Conservation (phyloP, 2,329 filamentous ascomycete species). For the Paraconiothyrium sp. region DNA sequence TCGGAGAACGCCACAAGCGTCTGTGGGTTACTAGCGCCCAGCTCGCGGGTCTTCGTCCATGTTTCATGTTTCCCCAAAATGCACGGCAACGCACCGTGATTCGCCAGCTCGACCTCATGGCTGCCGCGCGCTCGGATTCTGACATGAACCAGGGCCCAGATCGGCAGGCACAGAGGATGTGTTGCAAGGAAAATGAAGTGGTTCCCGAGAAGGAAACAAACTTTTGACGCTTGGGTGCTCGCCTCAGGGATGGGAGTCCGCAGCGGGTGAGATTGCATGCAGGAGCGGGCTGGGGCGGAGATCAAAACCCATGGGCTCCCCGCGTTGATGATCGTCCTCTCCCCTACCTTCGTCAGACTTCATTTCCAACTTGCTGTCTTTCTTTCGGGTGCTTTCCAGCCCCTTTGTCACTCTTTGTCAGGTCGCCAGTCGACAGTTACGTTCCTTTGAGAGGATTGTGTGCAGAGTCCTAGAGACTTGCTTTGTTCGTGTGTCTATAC, state of each 20-base stretch:
- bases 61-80: slow-evolving; percentile 43
- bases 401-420: slow-evolving; percentile 43
- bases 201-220: slow-evolving; percentile 29
- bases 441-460: slow-evolving; percentile 37
- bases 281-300: slow-evolving; percentile 12
- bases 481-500: slow-evolving; percentile 36
- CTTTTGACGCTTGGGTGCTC: slow-evolving; percentile 16
- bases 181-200: slow-evolving; percentile 34
- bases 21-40: slow-evolving; percentile 28
- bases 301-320: slow-evolving; percentile 37
- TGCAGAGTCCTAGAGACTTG: slow-evolving; percentile 45
- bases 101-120: slow-evolving; percentile 32
- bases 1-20: slow-evolving; percentile 41
- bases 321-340: slow-evolving; percentile 24
- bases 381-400: slow-evolving; percentile 40
- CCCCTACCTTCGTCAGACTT: slow-evolving; percentile 35
- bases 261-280: slow-evolving; percentile 12
- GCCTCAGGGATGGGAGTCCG: slow-evolving; percentile 25
- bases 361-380: slow-evolving; percentile 43
- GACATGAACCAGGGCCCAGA: slow-evolving; percentile 26
- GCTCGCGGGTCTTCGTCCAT: slow-evolving; percentile 27
- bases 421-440: slow-evolving; percentile 50
- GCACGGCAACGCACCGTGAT: slow-evolving; percentile 28
- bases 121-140: slow-evolving; percentile 34
- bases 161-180: slow-evolving; percentile 32